A percentile compares a stretch with the other conserved stretches of the same genome.
phyloP scores from a whole-genome alignment of 352 stramenopile species.

The Phytopythium boreale region DNA sequence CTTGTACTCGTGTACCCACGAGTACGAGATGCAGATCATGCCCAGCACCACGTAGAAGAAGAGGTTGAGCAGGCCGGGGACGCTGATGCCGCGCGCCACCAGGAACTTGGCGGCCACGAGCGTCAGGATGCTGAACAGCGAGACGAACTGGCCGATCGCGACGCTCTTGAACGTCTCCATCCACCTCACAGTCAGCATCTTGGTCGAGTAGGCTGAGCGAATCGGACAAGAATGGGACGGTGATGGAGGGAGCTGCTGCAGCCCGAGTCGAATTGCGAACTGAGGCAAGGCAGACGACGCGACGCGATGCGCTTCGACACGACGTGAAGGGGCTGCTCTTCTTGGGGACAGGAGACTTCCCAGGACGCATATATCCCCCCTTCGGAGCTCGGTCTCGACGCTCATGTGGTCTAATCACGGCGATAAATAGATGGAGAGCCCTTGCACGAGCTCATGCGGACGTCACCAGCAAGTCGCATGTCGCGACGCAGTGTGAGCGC shows the following conservation, averaged over 20 bases:
- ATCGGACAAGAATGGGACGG: neutral
- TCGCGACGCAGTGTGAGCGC: neutral
- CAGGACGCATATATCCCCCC: neutral
- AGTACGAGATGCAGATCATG: slow-evolving; percentile 22
- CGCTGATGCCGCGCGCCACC: slow-evolving; percentile 16
- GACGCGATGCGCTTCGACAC: neutral
- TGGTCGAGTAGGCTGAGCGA: neutral
- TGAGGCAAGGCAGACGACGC: neutral
- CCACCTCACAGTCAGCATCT: slow-evolving; percentile 1
- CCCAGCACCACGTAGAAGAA: slow-evolving; percentile 36
- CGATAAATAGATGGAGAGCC: slow-evolving; percentile 1
- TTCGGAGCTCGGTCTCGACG: neutral
- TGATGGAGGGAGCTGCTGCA: neutral
- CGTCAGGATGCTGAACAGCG: slow-evolving; percentile 33
- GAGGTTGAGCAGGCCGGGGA: slow-evolving; percentile 34
- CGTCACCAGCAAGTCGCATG: neutral
- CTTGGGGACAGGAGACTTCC: neutral
- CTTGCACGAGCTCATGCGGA: neutral
- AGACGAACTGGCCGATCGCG: slow-evolving; percentile 38
- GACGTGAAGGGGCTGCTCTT: neutral
- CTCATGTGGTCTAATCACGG: neutral
- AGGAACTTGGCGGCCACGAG: slow-evolving; percentile 42
- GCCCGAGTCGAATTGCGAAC: neutral
- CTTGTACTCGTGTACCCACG: slow-evolving; percentile 16
- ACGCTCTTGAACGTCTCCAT: slow-evolving; percentile 27